A percentile compares a stretch with the other conserved stretches of the same genome.
phyloP scores from a whole-genome alignment of 805 yeast species.

The Candida golubevii region DNA sequence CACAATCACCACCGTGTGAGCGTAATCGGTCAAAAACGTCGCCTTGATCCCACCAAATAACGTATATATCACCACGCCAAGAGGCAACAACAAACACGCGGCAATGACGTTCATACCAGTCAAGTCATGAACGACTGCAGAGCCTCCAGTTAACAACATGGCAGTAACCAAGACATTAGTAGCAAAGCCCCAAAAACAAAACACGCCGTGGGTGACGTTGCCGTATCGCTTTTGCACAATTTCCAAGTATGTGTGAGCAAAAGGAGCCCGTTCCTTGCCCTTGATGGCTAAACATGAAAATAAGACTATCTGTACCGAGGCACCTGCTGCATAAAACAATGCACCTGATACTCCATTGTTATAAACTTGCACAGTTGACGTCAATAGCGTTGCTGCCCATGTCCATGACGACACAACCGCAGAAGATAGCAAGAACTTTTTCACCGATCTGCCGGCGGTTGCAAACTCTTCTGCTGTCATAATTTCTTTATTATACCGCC shows the following conservation, averaged over 20 bases:
- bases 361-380: conserved; percentile 76
- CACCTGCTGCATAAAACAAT: conserved; percentile 86
- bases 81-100: conserved; percentile 74
- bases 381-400: conserved; percentile 54
- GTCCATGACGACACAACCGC: conserved; percentile 96
- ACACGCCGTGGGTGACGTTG: conserved; percentile 61
- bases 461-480: conserved; percentile 92
- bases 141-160: conserved; percentile 87
- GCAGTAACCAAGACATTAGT: conserved; percentile 89
- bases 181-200: conserved; percentile 75
- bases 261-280: conserved; percentile 85
- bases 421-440: conserved; percentile 77
- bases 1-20: conserved; percentile 53
- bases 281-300: conserved; percentile 87
- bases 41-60: conserved; percentile 45
- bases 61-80: conserved; percentile 57
- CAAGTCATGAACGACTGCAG: conserved; percentile 73
- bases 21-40: conserved; percentile 43
- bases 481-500: conserved; percentile 77
- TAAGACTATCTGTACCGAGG: conserved; percentile 79
- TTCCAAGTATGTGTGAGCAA: conserved; percentile 88
- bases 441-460: conserved; percentile 87
- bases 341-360: conserved; percentile 74
- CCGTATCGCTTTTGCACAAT: conserved; percentile 82
- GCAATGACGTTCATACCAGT: conserved; percentile 85